A percentile compares a stretch with the other conserved stretches of the same genome.
Conservation (phyloP, 371 early-diverging fungal species). For the Actinomortierella ambigua region DNA sequence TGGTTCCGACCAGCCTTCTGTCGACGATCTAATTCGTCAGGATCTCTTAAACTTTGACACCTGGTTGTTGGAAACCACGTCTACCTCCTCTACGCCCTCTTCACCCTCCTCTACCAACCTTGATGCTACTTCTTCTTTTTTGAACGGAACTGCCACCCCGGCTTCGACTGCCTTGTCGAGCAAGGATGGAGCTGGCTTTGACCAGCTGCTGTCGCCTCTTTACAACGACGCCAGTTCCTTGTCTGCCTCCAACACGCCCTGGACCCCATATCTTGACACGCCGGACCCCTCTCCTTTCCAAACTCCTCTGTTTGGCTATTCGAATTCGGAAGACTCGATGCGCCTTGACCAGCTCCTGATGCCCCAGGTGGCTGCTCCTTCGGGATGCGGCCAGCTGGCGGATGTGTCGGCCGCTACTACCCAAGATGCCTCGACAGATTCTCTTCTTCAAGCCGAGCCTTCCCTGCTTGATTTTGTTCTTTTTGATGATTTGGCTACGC, state of each 20-base stretch:
- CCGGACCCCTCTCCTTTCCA: constrained; percentile 44
- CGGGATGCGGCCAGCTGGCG: no score
- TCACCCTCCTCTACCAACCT: constrained; percentile 15
- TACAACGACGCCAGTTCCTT: constrained; percentile 29
- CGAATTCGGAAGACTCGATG: constrained; percentile 41
- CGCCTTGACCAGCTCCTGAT: constrained; percentile 29
- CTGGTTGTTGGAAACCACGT: constrained; percentile 1
- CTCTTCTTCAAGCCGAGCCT: constrained; percentile 47
- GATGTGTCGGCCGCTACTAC: not conserved
- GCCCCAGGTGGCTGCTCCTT: not conserved
- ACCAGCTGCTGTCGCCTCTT: constrained; percentile 38
- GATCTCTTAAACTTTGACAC: not conserved
- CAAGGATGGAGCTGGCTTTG: constrained; percentile 31
- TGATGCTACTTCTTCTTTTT: constrained; percentile 16
- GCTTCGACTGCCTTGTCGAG: not conserved
- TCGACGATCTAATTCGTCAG: constrained; percentile 15
- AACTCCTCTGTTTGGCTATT: constrained; percentile 40
- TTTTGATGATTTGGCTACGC: constrained; percentile 41
- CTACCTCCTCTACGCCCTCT: constrained; percentile 21
- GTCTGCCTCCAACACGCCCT: constrained; percentile 38
- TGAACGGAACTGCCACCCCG: constrained; percentile 3
- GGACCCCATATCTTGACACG: constrained; percentile 43
- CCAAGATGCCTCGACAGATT: constrained; percentile 10
- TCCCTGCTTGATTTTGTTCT: constrained; percentile 49
- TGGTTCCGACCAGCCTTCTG: constrained; percentile 4